Percentiles rank a stretch among this genome's conserved stretches.
Conservation (phyloP, 2,329 filamentous ascomycete genomes). For the Fusarium denticulatum region DNA sequence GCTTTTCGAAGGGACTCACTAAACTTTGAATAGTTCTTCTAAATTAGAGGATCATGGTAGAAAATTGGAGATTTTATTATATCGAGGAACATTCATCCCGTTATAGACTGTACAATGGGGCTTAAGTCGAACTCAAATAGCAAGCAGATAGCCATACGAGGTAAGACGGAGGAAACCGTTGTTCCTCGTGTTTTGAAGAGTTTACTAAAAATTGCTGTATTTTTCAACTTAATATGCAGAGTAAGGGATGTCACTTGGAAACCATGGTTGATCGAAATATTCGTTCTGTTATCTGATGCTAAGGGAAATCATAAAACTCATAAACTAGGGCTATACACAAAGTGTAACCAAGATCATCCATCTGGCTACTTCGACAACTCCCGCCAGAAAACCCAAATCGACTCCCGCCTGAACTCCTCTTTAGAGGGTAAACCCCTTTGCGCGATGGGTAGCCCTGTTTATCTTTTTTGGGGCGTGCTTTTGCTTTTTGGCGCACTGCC, state of each 20-base stretch:
- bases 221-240: no score
- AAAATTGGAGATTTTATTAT: not conserved
- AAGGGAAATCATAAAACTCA: conserved; percentile 42
- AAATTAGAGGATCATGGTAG: not conserved
- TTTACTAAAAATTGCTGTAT: not conserved
- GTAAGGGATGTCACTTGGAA: not conserved
- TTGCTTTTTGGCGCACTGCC: conserved; percentile 15
- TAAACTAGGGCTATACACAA: conserved; percentile 39
- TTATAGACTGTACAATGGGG: no score
- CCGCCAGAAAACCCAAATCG: conserved; percentile 39
- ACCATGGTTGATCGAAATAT: conserved; percentile 25
- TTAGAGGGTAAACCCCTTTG: conserved; percentile 35
- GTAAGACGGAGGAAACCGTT: not conserved
- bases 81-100: not conserved
- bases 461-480: conserved; percentile 16
- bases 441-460: conserved; percentile 33
- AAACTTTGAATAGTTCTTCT: no score
- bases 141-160: not conserved
- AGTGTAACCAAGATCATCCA: conserved; percentile 34
- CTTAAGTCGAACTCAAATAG: not conserved
- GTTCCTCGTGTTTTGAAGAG: not conserved
- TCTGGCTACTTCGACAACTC: conserved; percentile 41
- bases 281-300: conserved; percentile 40
- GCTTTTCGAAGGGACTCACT: not conserved
- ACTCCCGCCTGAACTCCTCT: conserved; percentile 44